A percentile compares a stretch with the other conserved stretches of the same genome.
Evolutionary conservation across 2,329 filamentous ascomycete species (phyloP).

Genomic region (Alternaria triticimaculans): DNA sequence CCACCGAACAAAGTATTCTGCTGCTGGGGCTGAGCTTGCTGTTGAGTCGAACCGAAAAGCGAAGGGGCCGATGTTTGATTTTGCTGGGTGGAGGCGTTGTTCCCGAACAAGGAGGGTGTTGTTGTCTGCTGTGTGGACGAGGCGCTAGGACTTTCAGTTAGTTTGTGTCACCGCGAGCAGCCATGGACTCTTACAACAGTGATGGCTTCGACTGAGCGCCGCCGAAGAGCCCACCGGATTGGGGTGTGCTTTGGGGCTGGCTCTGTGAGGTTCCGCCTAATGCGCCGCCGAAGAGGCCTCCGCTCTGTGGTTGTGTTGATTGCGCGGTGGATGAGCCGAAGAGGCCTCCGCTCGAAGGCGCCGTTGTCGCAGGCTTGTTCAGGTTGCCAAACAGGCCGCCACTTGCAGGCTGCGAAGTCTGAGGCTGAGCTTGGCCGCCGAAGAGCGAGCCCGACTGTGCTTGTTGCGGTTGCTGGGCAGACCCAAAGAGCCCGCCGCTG

Average conservation of each 20-base stretch:
- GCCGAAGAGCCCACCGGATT: constrained; percentile 45
- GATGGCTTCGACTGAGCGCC: constrained; percentile 41
- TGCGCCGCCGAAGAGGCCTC: constrained; percentile 44
- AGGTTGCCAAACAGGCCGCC: constrained; percentile 48
- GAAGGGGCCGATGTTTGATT: constrained; percentile 41
- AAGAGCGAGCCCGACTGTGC: constrained; percentile 37
- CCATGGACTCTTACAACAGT: constrained; percentile 44
- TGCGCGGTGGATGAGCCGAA: constrained; percentile 45
- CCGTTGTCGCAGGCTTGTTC: constrained; percentile 41
- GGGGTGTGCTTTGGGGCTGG: constrained; percentile 29
- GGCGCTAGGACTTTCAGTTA: constrained; percentile 44
- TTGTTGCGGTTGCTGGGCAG: constrained; percentile 30
- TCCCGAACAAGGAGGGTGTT: constrained; percentile 41
- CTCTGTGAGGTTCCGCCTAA: constrained; percentile 37
- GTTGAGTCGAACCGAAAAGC: constrained; percentile 38
- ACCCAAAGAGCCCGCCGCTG: constrained; percentile 37
- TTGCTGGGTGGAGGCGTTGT: constrained; percentile 34
- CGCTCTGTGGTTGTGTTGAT: constrained; percentile 32
- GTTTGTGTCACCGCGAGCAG: constrained; percentile 21
- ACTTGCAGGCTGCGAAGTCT: constrained; percentile 31
- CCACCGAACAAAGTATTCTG: constrained; percentile 44
- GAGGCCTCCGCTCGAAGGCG: constrained; percentile 37
- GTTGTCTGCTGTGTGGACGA: constrained; percentile 40
- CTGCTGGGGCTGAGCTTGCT: constrained; percentile 38
- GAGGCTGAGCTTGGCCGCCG: constrained; percentile 19